Evolutionary conservation across 768 basidiomycete species (phyloP).

Genomic region (Mycena alexandri): DNA sequence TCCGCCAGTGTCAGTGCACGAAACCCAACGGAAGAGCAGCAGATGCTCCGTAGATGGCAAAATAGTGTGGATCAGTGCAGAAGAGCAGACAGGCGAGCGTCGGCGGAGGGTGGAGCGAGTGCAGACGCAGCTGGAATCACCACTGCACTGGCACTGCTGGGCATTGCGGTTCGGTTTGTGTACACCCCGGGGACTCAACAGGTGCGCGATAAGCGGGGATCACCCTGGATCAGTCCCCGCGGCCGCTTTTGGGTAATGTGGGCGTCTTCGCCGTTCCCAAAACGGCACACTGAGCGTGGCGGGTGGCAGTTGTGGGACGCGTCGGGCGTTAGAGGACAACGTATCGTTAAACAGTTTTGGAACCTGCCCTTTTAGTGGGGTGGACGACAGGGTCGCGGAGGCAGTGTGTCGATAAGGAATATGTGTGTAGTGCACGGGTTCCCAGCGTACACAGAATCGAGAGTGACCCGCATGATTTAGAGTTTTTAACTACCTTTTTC

Average conservation of each 20-base stretch:
- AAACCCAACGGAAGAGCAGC: slow-evolving; percentile 3
- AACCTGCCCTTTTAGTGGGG: too few relatives aligned
- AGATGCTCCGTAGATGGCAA: slow-evolving; percentile 13
- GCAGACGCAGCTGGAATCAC: not conserved
- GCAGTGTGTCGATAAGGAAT: too few relatives aligned
- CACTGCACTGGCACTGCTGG: not conserved
- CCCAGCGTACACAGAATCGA: too few relatives aligned
- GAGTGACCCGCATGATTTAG: too few relatives aligned
- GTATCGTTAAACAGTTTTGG: too few relatives aligned
- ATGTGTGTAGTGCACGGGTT: too few relatives aligned
- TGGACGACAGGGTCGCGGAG: too few relatives aligned
- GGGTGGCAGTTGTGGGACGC: too few relatives aligned
- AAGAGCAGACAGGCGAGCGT: not conserved
- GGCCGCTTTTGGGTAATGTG: slow-evolving; percentile 4
- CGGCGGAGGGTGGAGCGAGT: not conserved
- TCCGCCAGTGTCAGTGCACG: not conserved
- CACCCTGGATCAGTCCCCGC: not conserved
- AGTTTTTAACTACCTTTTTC: too few relatives aligned
- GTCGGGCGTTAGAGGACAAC: not conserved
- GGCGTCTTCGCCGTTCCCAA: not conserved
- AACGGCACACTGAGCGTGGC: not conserved
- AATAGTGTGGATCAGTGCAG: slow-evolving; percentile 10
- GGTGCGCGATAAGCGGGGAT: not conserved
- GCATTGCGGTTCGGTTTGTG: slow-evolving; percentile 5
- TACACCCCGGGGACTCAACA: not conserved